These are phyloP conservation scores for Colletotrichum chlorophyti DNA, from an alignment of 2,329 filamentous ascomycete species.

Conservation along the genomic window DNA sequence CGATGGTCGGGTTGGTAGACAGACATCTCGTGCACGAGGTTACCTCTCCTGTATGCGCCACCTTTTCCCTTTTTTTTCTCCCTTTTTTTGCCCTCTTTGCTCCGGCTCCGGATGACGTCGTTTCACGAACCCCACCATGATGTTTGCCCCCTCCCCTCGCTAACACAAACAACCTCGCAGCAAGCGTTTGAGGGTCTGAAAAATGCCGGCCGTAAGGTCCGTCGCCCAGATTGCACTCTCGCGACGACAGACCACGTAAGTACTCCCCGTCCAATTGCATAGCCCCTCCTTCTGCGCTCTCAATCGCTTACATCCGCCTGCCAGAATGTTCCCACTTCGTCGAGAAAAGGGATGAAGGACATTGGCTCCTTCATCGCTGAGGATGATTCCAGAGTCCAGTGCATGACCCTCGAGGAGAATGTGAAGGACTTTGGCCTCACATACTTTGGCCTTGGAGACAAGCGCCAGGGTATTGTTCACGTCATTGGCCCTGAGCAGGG, in stretches of 20 bases:
- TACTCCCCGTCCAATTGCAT: constrained; percentile 32
- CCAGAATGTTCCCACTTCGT: constrained; percentile 91
- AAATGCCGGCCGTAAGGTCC: constrained; percentile 86
- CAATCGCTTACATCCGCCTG: constrained; percentile 3
- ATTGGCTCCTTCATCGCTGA: constrained; percentile 94
- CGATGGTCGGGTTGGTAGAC: constrained; percentile 57
- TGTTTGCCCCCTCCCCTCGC: no score
- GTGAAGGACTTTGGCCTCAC: constrained; percentile 96
- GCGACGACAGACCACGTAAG: constrained; percentile 96
- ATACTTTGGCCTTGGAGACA: constrained; percentile 96
- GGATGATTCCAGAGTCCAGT: constrained; percentile 91
- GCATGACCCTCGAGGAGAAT: constrained; percentile 94
- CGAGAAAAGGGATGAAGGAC: constrained; percentile 91
- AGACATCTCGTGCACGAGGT: constrained; percentile 98
- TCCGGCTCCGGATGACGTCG: constrained; percentile 21
- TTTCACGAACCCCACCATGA: constrained; percentile 10
- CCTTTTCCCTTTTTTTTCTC: neutral
- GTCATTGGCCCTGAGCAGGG: constrained; percentile 98
- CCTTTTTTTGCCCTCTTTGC: neutral
- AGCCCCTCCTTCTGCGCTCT: neutral
- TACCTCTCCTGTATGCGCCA: constrained; percentile 77
- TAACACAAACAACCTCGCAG: constrained; percentile 50
- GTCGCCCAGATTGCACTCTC: constrained; percentile 94
- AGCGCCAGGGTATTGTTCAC: constrained; percentile 97
- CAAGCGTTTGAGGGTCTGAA: constrained; percentile 97